These are phyloP conservation scores for Cryptococcus floricola DNA, from an alignment of 1,284 basidiomycete genomes.

Conservation along the genomic window DNA sequence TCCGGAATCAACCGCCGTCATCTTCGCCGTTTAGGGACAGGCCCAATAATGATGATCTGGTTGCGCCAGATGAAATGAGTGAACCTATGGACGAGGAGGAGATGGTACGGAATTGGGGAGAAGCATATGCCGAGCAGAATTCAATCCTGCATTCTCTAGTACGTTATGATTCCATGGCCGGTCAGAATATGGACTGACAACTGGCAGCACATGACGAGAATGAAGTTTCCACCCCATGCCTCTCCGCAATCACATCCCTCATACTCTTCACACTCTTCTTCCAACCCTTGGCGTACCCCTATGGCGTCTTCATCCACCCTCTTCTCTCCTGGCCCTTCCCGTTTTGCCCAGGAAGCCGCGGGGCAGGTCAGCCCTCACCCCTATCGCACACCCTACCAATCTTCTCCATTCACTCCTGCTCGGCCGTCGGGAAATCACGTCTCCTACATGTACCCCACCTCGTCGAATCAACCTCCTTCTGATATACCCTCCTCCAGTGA, in stretches of 20 bases:
- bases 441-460: not conserved
- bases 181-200: not conserved
- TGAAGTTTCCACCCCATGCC: not conserved
- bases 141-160: conserved; percentile 28
- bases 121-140: conserved; percentile 31
- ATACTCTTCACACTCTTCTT: not conserved
- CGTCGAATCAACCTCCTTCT: not conserved
- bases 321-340: not conserved
- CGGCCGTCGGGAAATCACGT: not conserved
- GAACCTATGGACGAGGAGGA: conserved; percentile 22
- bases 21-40: conserved; percentile 23
- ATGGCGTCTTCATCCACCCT: not conserved
- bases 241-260: not conserved
- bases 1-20: conserved; percentile 26
- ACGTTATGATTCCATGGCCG: conserved; percentile 4
- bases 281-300: not conserved
- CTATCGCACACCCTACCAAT: not conserved
- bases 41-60: not conserved
- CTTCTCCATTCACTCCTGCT: conserved; percentile 1
- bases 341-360: not conserved
- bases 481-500: not conserved
- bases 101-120: conserved; percentile 32
- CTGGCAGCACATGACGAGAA: not conserved
- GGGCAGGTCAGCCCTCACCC: not conserved
- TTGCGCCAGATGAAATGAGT: conserved; percentile 1